phyloP scores from a whole-genome alignment of 2,329 filamentous ascomycete species.

The Alternaria sp. region DNA sequence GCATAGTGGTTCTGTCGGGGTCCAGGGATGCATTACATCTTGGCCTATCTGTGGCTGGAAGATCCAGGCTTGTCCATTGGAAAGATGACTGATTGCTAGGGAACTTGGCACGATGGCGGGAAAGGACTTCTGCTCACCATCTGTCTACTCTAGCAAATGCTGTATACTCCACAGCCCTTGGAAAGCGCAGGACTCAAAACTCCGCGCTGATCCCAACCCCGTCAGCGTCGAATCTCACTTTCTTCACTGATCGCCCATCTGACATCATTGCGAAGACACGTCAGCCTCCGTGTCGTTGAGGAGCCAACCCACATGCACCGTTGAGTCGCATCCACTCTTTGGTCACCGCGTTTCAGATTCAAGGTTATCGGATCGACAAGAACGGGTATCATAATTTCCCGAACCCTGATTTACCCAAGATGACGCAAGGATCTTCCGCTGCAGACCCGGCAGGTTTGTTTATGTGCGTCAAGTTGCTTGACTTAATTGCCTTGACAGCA shows the following conservation, averaged over 20 bases:
- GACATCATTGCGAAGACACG: not conserved
- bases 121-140: not conserved
- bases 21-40: not conserved
- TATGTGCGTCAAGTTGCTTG: not conserved
- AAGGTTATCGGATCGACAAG: constrained; percentile 4
- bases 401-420: not conserved
- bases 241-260: not conserved
- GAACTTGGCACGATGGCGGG: not conserved
- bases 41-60: not conserved
- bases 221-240: not conserved
- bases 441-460: not conserved
- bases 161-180: not conserved
- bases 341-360: constrained; percentile 9
- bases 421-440: constrained; percentile 2
- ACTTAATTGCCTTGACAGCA: not conserved
- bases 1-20: not conserved
- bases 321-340: constrained; percentile 2
- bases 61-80: not conserved
- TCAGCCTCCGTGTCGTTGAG: constrained; percentile 1
- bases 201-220: not conserved
- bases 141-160: not conserved
- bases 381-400: constrained; percentile 10
- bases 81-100: not conserved
- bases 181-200: not conserved
- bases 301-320: not conserved